These are phyloP conservation scores for Clonostachys solani DNA, from an alignment of 2,329 filamentous ascomycete genomes.

Conservation along the genomic window DNA sequence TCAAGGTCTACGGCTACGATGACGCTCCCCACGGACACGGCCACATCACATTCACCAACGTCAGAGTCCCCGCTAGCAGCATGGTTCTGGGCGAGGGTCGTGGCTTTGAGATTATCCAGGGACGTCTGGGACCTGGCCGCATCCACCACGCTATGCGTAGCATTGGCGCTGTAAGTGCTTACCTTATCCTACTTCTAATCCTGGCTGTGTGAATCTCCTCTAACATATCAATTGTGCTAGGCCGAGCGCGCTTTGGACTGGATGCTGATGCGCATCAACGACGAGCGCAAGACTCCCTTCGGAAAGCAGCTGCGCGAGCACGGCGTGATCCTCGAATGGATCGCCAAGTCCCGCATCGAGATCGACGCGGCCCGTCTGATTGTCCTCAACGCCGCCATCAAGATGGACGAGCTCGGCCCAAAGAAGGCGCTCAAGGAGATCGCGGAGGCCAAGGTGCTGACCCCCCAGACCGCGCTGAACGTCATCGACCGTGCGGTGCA, in stretches of 20 bases:
- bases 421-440: conserved; percentile 92
- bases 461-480: conserved; percentile 74
- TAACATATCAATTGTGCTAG: conserved; percentile 20
- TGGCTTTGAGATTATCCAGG: conserved; percentile 98
- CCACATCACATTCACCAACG: conserved; percentile 84
- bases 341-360: conserved; percentile 86
- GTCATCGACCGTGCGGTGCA: conserved; percentile 96
- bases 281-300: conserved; percentile 86
- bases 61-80: conserved; percentile 78
- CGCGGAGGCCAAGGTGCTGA: conserved; percentile 89
- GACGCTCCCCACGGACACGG: conserved; percentile 98
- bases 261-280: conserved; percentile 93
- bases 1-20: conserved; percentile 92
- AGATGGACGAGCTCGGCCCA: conserved; percentile 85
- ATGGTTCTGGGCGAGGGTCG: conserved; percentile 90
- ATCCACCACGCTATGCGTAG: conserved; percentile 98
- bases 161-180: conserved; percentile 67
- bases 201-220: not conserved
- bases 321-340: conserved; percentile 92
- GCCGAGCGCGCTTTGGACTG: conserved; percentile 90
- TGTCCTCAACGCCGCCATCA: conserved; percentile 91
- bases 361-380: conserved; percentile 88
- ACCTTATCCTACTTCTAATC: not conserved
- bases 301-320: conserved; percentile 83
- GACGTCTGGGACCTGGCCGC: conserved; percentile 87